A percentile compares a stretch with the other conserved stretches of the same genome.
phyloP scores from a whole-genome alignment of 345 rosid species.

The Trapa bicornis region DNA sequence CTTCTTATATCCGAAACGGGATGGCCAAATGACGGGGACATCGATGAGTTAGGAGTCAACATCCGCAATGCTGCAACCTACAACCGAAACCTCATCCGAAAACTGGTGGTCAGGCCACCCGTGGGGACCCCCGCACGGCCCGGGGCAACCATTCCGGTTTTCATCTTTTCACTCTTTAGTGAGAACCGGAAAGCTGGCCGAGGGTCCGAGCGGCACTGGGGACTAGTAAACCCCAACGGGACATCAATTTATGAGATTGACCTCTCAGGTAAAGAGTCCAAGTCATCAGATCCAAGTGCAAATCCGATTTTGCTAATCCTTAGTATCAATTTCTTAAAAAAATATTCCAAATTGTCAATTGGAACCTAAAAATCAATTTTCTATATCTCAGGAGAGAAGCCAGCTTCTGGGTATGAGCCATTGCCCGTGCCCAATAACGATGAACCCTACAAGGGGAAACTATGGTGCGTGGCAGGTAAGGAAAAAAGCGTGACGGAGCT shows the following conservation, averaged over 20 bases:
- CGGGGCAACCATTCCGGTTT: slow-evolving; percentile 39
- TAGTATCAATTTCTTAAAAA: too few species aligned
- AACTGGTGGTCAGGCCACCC: slow-evolving; percentile 31
- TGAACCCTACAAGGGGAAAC: slow-evolving; percentile 35
- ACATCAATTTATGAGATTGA: slow-evolving; percentile 38
- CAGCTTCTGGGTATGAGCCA: slow-evolving; percentile 15
- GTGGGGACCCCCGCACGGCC: slow-evolving; percentile 72
- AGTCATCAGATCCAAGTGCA: too few species aligned
- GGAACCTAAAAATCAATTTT: too few species aligned
- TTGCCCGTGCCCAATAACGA: slow-evolving; percentile 39
- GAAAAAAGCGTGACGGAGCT: slow-evolving; percentile 28
- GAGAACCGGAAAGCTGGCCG: slow-evolving; percentile 61
- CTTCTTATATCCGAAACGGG: slow-evolving; percentile 70
- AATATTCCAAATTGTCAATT: too few species aligned
- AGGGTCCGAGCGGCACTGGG: slow-evolving; percentile 78
- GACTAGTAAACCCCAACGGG: slow-evolving; percentile 39
- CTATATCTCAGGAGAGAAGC: slow-evolving; percentile 18
- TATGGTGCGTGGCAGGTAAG: slow-evolving; percentile 54
- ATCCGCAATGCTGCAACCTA: slow-evolving; percentile 58
- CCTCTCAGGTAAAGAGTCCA: slow-evolving; percentile 6
- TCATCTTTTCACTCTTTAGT: slow-evolving; percentile 51
- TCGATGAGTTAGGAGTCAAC: slow-evolving; percentile 56
- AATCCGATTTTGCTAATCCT: too few species aligned
- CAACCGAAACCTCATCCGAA: slow-evolving; percentile 51
- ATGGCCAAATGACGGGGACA: slow-evolving; percentile 68